Percentiles rank a stretch among this genome's conserved stretches.
These are phyloP conservation scores for Neodidymelliopsis sp. DNA, from an alignment of 2,329 filamentous ascomycete species.

Conservation along the genomic window DNA sequence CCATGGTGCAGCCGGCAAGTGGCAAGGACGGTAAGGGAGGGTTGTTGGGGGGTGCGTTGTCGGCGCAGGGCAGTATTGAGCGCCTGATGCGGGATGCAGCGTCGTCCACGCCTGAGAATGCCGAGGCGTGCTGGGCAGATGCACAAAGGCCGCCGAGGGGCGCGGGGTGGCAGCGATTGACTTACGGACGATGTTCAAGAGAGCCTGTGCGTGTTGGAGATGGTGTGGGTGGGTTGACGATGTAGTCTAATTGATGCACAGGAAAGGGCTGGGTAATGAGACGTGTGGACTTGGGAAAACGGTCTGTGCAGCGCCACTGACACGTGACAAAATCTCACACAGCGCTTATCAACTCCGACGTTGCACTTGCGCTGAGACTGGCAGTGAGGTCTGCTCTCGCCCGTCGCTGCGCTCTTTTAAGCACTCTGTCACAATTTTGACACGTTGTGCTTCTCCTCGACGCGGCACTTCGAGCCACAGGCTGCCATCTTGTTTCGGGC, in stretches of 20 bases:
- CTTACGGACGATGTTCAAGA: constrained; percentile 49
- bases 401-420: constrained; percentile 25
- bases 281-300: constrained; percentile 38
- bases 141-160: constrained; percentile 24
- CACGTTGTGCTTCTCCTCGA: constrained; percentile 40
- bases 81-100: constrained; percentile 37
- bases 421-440: constrained; percentile 30
- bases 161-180: constrained; percentile 28
- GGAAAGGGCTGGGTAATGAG: constrained; percentile 49
- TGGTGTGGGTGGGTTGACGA: constrained; percentile 45
- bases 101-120: constrained; percentile 32
- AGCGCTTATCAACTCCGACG: constrained; percentile 32
- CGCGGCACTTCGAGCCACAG: constrained; percentile 32
- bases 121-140: constrained; percentile 23
- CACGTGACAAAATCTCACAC: constrained; percentile 42
- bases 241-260: constrained; percentile 51
- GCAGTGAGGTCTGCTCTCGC: neutral
- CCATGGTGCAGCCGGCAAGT: constrained; percentile 18
- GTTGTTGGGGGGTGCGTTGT: constrained; percentile 14
- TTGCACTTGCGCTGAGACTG: constrained; percentile 29
- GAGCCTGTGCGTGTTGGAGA: constrained; percentile 44
- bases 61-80: constrained; percentile 30
- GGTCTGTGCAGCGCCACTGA: constrained; percentile 32
- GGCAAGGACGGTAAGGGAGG: constrained; percentile 15
- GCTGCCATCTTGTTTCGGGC: constrained; percentile 36